Evolutionary conservation across 345 rosid genomes (phyloP).

Genomic region (Ceriops zippeliana): DNA sequence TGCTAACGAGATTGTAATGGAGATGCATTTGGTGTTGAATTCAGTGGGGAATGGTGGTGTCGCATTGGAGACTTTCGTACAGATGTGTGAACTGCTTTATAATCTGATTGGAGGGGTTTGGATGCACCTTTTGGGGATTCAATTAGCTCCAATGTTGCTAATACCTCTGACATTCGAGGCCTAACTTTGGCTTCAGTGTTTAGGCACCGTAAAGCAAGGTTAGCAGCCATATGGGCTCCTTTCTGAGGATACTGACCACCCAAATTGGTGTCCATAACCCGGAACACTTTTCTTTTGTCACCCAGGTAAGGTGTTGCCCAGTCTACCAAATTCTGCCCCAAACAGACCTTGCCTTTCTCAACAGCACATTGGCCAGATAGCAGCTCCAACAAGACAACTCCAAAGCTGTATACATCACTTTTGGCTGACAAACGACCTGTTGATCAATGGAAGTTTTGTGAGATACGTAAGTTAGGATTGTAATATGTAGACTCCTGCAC

Average conservation of each 20-base stretch:
- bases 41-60: constrained; percentile 49
- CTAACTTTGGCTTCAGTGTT: constrained; percentile 58
- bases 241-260: constrained; percentile 97
- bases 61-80: constrained; percentile 55
- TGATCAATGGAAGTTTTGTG: constrained; percentile 20
- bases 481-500: too few species aligned
- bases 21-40: constrained; percentile 52
- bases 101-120: constrained; percentile 33
- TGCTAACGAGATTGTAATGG: constrained; percentile 55
- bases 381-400: constrained; percentile 87
- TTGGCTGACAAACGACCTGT: constrained; percentile 90
- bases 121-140: constrained; percentile 40
- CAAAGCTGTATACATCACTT: constrained; percentile 95
- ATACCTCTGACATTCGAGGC: constrained; percentile 87
- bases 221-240: constrained; percentile 72
- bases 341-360: constrained; percentile 74
- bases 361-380: constrained; percentile 87
- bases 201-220: constrained; percentile 70
- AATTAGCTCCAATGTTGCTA: constrained; percentile 58
- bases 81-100: constrained; percentile 28
- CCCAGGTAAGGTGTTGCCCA: constrained; percentile 93
- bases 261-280: constrained; percentile 93
- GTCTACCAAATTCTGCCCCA: constrained; percentile 85
- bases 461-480: not conserved
- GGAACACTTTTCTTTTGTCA: constrained; percentile 76